phyloP scores from a whole-genome alignment of 169 alveolate genomes.

The Babesia gibsoni region DNA sequence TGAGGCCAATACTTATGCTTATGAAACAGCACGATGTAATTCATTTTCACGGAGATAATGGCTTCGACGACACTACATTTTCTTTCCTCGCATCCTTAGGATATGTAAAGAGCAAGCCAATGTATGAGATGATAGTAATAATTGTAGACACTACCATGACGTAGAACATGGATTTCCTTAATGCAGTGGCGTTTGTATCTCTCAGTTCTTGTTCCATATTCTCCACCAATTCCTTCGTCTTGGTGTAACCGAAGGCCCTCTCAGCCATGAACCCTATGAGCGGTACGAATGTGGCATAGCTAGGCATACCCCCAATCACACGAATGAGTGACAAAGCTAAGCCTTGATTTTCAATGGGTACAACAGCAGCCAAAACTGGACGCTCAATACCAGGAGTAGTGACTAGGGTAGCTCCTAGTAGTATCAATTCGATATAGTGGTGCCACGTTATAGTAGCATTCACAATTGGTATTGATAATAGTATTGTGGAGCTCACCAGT shows the following conservation, averaged over 20 bases:
- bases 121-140: background rate
- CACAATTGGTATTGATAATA: conserved; percentile 66
- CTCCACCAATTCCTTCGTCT: background rate
- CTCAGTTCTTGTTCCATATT: background rate
- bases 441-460: conserved; percentile 49
- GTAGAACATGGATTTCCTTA: conserved; percentile 20
- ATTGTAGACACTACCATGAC: background rate
- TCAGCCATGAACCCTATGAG: background rate
- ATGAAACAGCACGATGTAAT: no score
- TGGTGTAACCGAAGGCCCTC: background rate
- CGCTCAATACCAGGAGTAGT: conserved; percentile 4
- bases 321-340: background rate
- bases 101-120: background rate
- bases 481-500: conserved; percentile 66
- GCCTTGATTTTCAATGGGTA: background rate
- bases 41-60: no score
- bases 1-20: no score
- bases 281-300: background rate
- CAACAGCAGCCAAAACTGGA: background rate
- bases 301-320: background rate
- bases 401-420: background rate
- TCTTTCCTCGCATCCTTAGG: background rate
- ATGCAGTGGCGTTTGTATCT: conserved; percentile 3
- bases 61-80: no score
- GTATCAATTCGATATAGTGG: background rate